Base-by-base conservation (phyloP, 768 basidiomycete genomes). In the Lyophyllum decastes region DNA sequence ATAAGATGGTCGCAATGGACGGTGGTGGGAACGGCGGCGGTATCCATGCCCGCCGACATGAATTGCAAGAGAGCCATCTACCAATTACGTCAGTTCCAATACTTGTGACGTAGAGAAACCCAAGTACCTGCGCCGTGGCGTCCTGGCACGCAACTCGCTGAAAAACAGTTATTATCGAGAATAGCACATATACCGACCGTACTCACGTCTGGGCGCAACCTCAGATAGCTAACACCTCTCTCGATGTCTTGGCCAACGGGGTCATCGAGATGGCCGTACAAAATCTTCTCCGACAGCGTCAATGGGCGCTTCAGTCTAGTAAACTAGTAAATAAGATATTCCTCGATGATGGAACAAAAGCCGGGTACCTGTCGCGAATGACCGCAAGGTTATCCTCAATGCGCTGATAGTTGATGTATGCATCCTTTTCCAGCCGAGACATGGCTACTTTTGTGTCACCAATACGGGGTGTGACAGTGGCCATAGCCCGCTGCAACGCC, bases 1-100 rank as follows among this genome's bases (percentile, higher is more conserved):
- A 99, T 98, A 71, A 99, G 84, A 77, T 99, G 96, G 78, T 99
- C 96, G 72, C 95, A 98, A 82, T 99, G 96, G 45, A 99, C 97
- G 61, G 97, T 96, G 63, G 96, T 96, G 33, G 96, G 96, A 62
- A 98, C 95, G 46, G 96, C 96, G 40, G 93, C 94, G 46, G 94
- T 96, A 72, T 93, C 93, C 85, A 99, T 95, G 62, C 96, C 96
- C 17, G 97, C 95, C 51, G 97, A 98, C 97, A 99, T 99, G 86
- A 99, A 99, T 82, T 99, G 97, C 64, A 99, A 84, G 55, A 99
- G 85, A 19, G 97, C 97, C 97, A 99, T 99, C 93, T 98, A 73
- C 10, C 51, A 7, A 64, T 75, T 72, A 74, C 68, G 68, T 75
- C 66, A 72, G 66, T 66, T 55, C 55, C 55, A 47, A 54, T 48